Percentiles rank a stretch among this genome's conserved stretches.
These are phyloP conservation scores for Penicillium diatomitis DNA, from an alignment of 495 filamentous ascomycete genomes.

Conservation along the genomic window DNA sequence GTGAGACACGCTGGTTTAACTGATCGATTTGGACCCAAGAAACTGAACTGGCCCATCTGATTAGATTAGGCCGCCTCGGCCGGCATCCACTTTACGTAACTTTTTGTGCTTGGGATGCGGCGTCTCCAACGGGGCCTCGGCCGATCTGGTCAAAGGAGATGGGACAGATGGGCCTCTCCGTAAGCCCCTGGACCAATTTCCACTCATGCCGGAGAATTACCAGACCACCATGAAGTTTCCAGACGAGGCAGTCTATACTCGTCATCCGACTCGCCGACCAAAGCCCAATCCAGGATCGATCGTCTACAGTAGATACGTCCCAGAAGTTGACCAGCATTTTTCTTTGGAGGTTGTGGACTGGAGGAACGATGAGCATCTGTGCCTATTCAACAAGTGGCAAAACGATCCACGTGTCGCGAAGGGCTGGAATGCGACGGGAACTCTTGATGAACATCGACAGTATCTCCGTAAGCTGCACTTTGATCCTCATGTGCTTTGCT, in stretches of 20 bases:
- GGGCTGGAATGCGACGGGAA: conserved; percentile 61
- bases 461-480: conserved; percentile 51
- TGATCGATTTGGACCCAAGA: too few species aligned
- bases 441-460: conserved; percentile 51
- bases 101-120: conserved; percentile 24
- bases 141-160: conserved; percentile 45
- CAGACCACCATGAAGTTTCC: conserved; percentile 46
- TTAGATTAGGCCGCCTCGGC: neutral
- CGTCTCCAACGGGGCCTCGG: conserved; percentile 52
- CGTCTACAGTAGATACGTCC: conserved; percentile 59
- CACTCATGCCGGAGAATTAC: conserved; percentile 45
- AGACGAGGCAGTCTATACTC: conserved; percentile 33
- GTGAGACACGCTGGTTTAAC: too few species aligned
- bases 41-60: neutral
- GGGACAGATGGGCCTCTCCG: conserved; percentile 29
- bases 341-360: conserved; percentile 55
- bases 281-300: conserved; percentile 54
- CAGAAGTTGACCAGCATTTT: conserved; percentile 56
- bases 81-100: too few species aligned
- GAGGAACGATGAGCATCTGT: conserved; percentile 42
- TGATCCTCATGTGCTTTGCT: conserved; percentile 52
- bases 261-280: conserved; percentile 50
- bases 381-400: conserved; percentile 58
- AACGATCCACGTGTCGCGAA: conserved; percentile 62
- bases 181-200: conserved; percentile 31